Base-by-base conservation (phyloP, 148 eudicot genomes). In the Polygonum maritimum region DNA sequence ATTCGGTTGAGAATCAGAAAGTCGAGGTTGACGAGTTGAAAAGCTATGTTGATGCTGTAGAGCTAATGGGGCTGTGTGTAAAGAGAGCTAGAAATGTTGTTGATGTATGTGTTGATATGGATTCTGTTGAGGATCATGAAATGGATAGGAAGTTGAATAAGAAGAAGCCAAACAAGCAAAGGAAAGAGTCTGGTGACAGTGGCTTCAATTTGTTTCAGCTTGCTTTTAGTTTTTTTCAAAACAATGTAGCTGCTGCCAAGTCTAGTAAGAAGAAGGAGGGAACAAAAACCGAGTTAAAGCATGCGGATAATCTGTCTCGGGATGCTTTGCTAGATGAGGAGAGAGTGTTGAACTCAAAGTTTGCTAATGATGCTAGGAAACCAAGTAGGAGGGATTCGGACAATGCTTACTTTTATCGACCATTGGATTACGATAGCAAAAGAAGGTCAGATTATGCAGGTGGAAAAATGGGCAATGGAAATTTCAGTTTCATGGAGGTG, bases 1-100 rank as follows among this genome's bases (percentile, higher is more conserved):
- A 77, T 74, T 78, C 78, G 41, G 79, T 95, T 62, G 89, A 88
- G 41, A 63, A 74, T 75, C 85, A 84, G 81, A 88, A 75, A 47
- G 74, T 95, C 57, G 92, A 79, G 10, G 76, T 88, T 69, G 82
- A 75, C 78, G 97, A 95, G 79, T 81, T 95, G 84, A 85, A 89
- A 83, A 75, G 88, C 51, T 89, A 86, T 87, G 80, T 87, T 44
- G 54, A 81, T 74, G 82, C 60, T 4, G 71, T 87, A 75, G 98
- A 88, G 79, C 79, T 86, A 36, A 76, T 88, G 75, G 82, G 79
- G 60, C 76, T 78, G 55, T 80, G 81, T 75, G 71, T 78, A 49
- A 51, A 58, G 35, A 81, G 86, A 80, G 92, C 90, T 71, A 84
- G 81, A 62, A 84, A 49, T 79, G 54, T 89, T 75, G 80, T 88